phyloP scores from a whole-genome alignment of 306 rosid species.

The Glycyrrhiza uralensis region DNA sequence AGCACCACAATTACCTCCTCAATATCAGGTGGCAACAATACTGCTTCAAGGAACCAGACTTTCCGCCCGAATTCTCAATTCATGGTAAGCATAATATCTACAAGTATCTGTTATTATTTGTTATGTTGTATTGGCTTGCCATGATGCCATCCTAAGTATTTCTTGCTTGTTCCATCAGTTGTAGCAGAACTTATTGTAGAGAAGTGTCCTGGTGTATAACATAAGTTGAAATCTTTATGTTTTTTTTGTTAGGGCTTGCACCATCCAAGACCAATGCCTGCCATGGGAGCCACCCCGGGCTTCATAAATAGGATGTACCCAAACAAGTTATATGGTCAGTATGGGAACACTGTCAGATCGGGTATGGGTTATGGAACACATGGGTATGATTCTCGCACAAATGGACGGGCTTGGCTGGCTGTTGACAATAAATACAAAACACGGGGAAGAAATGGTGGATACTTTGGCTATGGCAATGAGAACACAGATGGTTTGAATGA shows the following conservation, averaged over 20 bases:
- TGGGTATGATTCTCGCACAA: slow-evolving; percentile 78
- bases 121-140: not conserved
- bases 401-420: slow-evolving; percentile 77
- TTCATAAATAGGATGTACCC: slow-evolving; percentile 75
- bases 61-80: slow-evolving; percentile 72
- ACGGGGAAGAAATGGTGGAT: slow-evolving; percentile 81
- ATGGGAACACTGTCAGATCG: slow-evolving; percentile 71
- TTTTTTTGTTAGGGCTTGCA: slow-evolving; percentile 60
- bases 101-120: not conserved
- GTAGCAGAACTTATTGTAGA: not conserved
- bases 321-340: slow-evolving; percentile 68
- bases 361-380: slow-evolving; percentile 79
- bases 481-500: slow-evolving; percentile 90
- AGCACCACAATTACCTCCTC: slow-evolving; percentile 55
- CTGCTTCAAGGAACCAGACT: slow-evolving; percentile 67
- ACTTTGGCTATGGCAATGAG: slow-evolving; percentile 81
- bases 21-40: slow-evolving; percentile 48
- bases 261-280: slow-evolving; percentile 83
- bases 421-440: slow-evolving; percentile 81
- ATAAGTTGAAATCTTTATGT: not conserved
- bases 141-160: too few relatives aligned
- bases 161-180: not conserved
- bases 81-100: slow-evolving; percentile 47
- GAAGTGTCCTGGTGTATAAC: not conserved
- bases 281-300: slow-evolving; percentile 62